Base-by-base conservation (phyloP, 768 basidiomycete genomes). In the Thelephora ganbajun region DNA sequence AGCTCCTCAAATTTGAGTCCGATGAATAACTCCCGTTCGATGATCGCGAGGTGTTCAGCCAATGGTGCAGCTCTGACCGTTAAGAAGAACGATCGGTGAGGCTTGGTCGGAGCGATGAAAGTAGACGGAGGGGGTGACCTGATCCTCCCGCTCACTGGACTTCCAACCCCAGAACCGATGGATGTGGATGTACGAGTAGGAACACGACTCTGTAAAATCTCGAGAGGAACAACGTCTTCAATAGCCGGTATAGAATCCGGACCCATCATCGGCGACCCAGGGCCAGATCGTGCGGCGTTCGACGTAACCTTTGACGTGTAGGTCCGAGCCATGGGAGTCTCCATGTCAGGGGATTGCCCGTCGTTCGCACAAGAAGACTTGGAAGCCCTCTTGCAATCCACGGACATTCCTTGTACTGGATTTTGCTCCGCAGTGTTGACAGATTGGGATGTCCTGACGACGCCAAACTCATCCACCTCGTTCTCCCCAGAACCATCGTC, bases 1-100 rank as follows among this genome's bases (percentile, higher is more conserved):
- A 91, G 70, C 56, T 94, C 91, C 57, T 92, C 87, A 57, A 91
- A 91, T 54, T 81, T 83, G 61, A 94, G 72, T 11, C 76, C 74
- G 61, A 85, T 78, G 60, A 91, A 88, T 47, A 93, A 65, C 54
- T 93, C 90, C 20, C 86, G 74, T 53, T 94, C 90, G 53, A 94
- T 89, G 73, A 89, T 81, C 6, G 83, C 73, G 56, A 93, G 85
- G 55, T 91, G 85, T 46, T 79, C 71, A 1, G 83, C 83, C 33
- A 96, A 61, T 4, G 63, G 64, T 34, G 77, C 76, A 1, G 83
- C 76, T 5, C 76, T 69, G 58, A 74, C 69, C 26, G 58, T 62
- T n/a, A 88, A 66, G 45, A 92, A 69, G 66, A 84, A 92, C 2
- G 83, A 88, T 7, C 74, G 77, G 57, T 85, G 76, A 6, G 64